phyloP scores from a whole-genome alignment of 805 yeast genomes.

The Sungouiella thailandica region DNA sequence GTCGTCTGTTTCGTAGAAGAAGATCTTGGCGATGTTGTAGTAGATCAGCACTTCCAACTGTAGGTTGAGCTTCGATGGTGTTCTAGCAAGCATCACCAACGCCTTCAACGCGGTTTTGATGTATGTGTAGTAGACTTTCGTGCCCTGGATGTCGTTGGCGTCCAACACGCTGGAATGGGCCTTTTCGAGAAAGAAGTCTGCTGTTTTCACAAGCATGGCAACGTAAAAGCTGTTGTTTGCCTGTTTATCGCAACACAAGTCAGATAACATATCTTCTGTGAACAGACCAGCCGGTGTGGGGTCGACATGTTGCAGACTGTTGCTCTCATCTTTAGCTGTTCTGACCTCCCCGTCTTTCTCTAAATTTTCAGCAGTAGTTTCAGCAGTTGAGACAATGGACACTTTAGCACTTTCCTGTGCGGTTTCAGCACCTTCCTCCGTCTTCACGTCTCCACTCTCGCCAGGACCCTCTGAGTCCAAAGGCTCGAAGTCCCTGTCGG shows the following conservation, averaged over 20 bases:
- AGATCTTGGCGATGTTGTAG: constrained; percentile 32
- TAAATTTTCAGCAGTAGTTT: no score
- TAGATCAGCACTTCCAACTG: constrained; percentile 27
- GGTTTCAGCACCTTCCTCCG: constrained; percentile 2
- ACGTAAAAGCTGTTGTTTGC: constrained; percentile 8
- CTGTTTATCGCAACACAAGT: no score
- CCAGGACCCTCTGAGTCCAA: no score
- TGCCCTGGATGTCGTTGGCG: constrained; percentile 9
- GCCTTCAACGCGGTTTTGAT: constrained; percentile 11
- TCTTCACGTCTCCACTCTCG: not conserved
- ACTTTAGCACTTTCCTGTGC: no score
- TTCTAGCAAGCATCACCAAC: constrained; percentile 18
- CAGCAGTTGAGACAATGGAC: no score
- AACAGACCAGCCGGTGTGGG: no score
- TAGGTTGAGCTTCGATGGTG: constrained; percentile 15
- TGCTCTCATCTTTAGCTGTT: no score
- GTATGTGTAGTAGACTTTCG: constrained; percentile 7
- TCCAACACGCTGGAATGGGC: constrained; percentile 12
- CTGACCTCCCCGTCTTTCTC: no score
- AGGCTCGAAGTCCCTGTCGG: constrained; percentile 7
- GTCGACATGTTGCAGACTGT: no score
- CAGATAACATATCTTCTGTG: no score
- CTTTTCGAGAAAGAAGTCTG: constrained; percentile 7
- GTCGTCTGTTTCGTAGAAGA: constrained; percentile 39
- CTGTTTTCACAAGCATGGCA: constrained; percentile 7